Evolutionary conservation across 2,329 filamentous ascomycete species (phyloP), one percentile per base, ranked within the genome.

Genomic region (Pyrenophora graminea): DNA sequence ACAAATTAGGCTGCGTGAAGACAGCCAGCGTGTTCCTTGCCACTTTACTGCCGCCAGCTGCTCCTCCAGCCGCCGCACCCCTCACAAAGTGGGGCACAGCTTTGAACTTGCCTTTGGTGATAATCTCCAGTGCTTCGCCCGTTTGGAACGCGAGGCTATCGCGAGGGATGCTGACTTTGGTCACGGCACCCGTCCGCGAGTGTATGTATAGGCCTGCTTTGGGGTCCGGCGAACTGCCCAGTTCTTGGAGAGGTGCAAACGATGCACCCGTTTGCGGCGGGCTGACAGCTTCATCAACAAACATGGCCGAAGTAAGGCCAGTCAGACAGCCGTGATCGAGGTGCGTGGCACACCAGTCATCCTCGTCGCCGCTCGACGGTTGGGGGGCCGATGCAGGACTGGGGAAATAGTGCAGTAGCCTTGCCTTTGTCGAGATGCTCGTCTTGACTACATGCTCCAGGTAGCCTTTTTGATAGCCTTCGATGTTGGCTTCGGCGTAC

Each of bases 121-220:
- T 97, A 51, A 90, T 81, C 75, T 97, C 88, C 43, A 99, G 79
- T 1, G 93, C 88, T 76, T 97, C 91, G 2, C 93, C 94, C 0
- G 93, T 99, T 79, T 99, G 93, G 71, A 99, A 99, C 0, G 90
- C 94, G 42, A 99, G 87, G 73, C 91, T 94, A 69, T 96, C 91
- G 36, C 86, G 82, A 1, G 93, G 94, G 59, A 99, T 97, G 68
- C 87, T 86, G 62, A 97, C 91, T 74, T 97, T 94, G n/a, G 92
- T 88, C 1, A 89, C 87, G 53, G 87, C 79, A 2, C 90, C 91
- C 0, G 85, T 84, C 38, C 94, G 87, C 25, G 91, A 93, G 71
- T 89, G 88, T 75, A 97, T 96, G 77, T 97, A 97, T n/a, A 99
- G 78, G 0, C 94, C 94, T 0, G 93, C 89, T 10, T 83, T 82